Evolutionary conservation across 2,329 filamentous ascomycete species (phyloP).

Genomic region (Sarocladium oryzae): DNA sequence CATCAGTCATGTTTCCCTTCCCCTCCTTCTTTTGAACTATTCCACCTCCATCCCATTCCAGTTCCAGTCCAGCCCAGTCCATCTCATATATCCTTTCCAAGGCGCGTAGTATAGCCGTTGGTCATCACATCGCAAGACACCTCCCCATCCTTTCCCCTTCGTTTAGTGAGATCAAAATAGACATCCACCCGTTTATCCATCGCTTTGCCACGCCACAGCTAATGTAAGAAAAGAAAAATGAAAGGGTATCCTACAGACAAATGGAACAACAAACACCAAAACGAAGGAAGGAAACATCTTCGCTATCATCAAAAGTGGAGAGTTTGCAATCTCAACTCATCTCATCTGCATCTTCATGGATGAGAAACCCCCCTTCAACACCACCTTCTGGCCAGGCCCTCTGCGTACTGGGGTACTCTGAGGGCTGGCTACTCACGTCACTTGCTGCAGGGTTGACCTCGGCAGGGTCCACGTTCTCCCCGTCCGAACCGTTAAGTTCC

Average conservation of each 20-base stretch:
- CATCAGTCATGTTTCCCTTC: too few relatives aligned
- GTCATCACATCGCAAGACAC: too few relatives aligned
- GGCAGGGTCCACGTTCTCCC: slow-evolving; percentile 44
- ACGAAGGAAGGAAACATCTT: neutral
- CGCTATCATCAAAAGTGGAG: slow-evolving; percentile 7
- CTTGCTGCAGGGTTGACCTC: slow-evolving; percentile 22
- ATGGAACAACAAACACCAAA: neutral
- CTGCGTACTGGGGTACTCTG: slow-evolving; percentile 50
- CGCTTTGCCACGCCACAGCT: neutral
- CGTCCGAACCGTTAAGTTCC: slow-evolving; percentile 34
- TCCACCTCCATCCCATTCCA: neutral
- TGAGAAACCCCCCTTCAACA: slow-evolving; percentile 26
- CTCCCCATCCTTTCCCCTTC: too few relatives aligned
- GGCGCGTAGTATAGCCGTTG: too few relatives aligned
- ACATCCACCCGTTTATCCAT: neutral
- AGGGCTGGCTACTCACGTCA: slow-evolving; percentile 44
- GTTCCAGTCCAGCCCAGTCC: neutral
- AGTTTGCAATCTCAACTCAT: neutral
- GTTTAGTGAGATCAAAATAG: too few relatives aligned
- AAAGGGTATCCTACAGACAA: slow-evolving; percentile 1
- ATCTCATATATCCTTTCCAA: too few relatives aligned
- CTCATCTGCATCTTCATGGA: slow-evolving; percentile 30
- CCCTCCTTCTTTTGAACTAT: neutral
- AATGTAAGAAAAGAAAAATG: neutral
- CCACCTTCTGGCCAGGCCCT: slow-evolving; percentile 29